phyloP scores from a whole-genome alignment of 768 basidiomycete genomes.

The Dentipellis sp. region DNA sequence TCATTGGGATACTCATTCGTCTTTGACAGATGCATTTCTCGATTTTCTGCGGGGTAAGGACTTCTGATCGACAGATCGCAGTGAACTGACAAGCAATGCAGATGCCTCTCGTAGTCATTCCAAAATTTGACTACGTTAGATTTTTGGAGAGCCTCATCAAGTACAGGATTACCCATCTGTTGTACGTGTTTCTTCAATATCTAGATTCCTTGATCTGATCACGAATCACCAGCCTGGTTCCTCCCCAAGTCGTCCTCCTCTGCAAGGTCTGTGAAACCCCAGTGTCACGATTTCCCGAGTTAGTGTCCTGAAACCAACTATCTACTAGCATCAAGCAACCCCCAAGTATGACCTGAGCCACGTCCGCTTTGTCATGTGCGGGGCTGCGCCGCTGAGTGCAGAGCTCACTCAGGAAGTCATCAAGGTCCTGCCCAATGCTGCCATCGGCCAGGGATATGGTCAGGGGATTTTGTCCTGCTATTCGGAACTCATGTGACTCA shows the following conservation, averaged over 20 bases:
- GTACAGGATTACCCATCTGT: slow-evolving; percentile 24
- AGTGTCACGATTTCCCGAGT: neutral
- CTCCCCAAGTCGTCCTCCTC: slow-evolving; percentile 22
- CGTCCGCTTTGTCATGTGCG: slow-evolving; percentile 20
- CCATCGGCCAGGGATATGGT: slow-evolving; percentile 59
- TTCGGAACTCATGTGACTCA: neutral
- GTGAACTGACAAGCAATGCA: neutral
- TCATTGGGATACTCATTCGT: neutral
- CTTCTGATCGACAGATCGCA: neutral
- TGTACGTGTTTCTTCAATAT: slow-evolving; percentile 13
- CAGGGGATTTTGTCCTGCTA: neutral
- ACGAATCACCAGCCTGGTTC: slow-evolving; percentile 14
- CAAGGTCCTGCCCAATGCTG: slow-evolving; percentile 40
- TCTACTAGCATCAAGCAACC: slow-evolving; percentile 19
- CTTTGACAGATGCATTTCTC: slow-evolving; percentile 18
- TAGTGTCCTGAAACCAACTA: neutral
- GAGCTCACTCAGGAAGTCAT: slow-evolving; percentile 32
- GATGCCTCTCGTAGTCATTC: slow-evolving; percentile 23
- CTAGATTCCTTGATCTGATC: neutral
- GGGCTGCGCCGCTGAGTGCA: slow-evolving; percentile 27
- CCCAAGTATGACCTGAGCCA: slow-evolving; percentile 22
- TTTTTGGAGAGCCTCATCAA: slow-evolving; percentile 24
- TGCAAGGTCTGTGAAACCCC: slow-evolving; percentile 18
- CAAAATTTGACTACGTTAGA: slow-evolving; percentile 24
- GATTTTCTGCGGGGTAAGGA: slow-evolving; percentile 18